Evolutionary conservation across 495 filamentous ascomycete species (phyloP).

Genomic region (Penicillium bovifimosum): DNA sequence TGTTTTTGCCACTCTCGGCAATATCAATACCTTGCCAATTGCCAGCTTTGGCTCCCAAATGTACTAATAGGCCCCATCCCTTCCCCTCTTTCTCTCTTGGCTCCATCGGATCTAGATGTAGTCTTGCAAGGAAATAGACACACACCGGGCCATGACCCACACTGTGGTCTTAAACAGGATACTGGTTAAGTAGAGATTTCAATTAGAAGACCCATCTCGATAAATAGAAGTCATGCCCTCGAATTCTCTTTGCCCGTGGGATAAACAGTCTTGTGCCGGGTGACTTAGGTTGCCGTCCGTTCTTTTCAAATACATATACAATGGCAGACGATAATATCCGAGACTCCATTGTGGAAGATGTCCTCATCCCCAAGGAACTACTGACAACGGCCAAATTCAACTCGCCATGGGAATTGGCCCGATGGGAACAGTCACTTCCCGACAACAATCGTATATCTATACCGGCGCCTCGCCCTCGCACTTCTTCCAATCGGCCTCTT

Average conservation of each 20-base stretch:
- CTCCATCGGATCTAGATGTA: background rate
- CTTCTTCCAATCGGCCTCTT: slow-evolving; percentile 8
- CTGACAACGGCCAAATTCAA: slow-evolving; percentile 22
- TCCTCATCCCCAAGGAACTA: slow-evolving; percentile 17
- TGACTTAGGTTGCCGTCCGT: background rate
- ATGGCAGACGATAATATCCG: slow-evolving; percentile 8
- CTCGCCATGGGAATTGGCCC: slow-evolving; percentile 18
- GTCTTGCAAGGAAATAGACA: background rate
- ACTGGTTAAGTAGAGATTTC: background rate
- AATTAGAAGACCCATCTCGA: background rate
- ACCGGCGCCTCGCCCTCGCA: slow-evolving; percentile 4
- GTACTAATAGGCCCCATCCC: background rate
- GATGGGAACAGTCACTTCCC: slow-evolving; percentile 22
- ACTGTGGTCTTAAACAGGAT: background rate
- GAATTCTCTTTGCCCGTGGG: background rate
- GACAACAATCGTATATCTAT: slow-evolving; percentile 15
- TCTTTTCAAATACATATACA: background rate
- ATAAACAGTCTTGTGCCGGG: background rate
- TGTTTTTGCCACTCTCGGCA: background rate
- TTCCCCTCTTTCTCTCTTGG: no score
- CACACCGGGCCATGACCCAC: no score
- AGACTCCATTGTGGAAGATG: slow-evolving; percentile 20
- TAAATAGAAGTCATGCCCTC: background rate
- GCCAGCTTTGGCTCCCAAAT: background rate
- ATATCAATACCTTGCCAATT: background rate